A percentile compares a stretch with the other conserved stretches of the same genome.
phyloP scores from a whole-genome alignment of 148 eudicot species.

The Rhododendron ovatum region DNA sequence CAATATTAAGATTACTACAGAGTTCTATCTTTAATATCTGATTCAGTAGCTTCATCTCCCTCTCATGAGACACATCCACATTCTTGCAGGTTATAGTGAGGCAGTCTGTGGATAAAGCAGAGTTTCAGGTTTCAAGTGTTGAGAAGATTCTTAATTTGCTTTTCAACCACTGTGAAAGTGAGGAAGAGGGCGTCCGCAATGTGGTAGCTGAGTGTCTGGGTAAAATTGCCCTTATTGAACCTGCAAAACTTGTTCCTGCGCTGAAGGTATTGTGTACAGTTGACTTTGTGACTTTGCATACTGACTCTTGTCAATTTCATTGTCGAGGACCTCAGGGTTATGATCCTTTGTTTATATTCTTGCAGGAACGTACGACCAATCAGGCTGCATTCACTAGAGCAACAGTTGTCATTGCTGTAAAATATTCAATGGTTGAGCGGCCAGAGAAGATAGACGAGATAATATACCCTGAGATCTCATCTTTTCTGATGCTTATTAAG shows the following conservation, averaged over 20 bases:
- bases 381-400: constrained; percentile 93
- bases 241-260: constrained; percentile 87
- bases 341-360: constrained; percentile 6
- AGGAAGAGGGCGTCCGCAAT: constrained; percentile 98
- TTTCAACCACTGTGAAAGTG: constrained; percentile 97
- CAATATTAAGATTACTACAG: neutral
- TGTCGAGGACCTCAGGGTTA: neutral
- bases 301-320: neutral
- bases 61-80: neutral
- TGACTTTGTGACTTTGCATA: neutral
- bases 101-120: constrained; percentile 96
- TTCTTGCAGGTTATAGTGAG: constrained; percentile 83
- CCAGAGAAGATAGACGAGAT: constrained; percentile 90
- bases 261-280: constrained; percentile 54
- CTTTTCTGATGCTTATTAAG: constrained; percentile 86
- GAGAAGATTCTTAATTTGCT: constrained; percentile 86
- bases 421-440: constrained; percentile 91
- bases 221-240: constrained; percentile 90
- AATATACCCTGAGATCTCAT: constrained; percentile 84
- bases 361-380: constrained; percentile 65
- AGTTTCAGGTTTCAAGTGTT: constrained; percentile 92
- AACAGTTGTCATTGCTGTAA: constrained; percentile 84
- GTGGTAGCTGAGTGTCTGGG: constrained; percentile 99
- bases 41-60: neutral
- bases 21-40: neutral